These are phyloP conservation scores for Cadophora malorum DNA, from an alignment of 2,329 filamentous ascomycete species.

Conservation along the genomic window DNA sequence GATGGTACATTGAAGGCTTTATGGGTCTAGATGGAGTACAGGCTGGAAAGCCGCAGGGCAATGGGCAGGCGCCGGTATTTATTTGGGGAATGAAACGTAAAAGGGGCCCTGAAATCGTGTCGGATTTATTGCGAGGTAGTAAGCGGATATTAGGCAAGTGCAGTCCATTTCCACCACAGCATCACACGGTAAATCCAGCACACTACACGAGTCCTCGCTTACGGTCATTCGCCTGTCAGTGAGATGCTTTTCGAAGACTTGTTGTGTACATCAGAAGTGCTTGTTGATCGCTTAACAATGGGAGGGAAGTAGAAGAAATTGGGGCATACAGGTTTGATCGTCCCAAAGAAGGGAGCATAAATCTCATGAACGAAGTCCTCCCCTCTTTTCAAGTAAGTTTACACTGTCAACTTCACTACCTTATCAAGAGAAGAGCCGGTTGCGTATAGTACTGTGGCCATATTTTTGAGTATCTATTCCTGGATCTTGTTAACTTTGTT, in stretches of 20 bases:
- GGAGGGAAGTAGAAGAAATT: not conserved
- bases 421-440: not conserved
- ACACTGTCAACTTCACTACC: conserved; percentile 12
- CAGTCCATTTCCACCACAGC: conserved; percentile 29
- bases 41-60: not conserved
- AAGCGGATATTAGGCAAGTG: not conserved
- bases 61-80: not conserved
- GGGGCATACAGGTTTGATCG: not conserved
- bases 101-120: too few relatives aligned
- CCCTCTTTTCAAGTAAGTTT: conserved; percentile 4
- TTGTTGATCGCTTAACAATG: too few relatives aligned
- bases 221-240: not conserved
- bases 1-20: not conserved
- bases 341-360: not conserved
- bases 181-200: conserved; percentile 21
- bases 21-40: not conserved
- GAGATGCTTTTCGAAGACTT: not conserved
- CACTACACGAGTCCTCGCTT: conserved; percentile 27
- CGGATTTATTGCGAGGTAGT: not conserved
- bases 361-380: not conserved
- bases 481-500: not conserved
- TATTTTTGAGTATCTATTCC: not conserved
- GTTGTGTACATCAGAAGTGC: not conserved
- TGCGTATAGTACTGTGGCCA: not conserved
- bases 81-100: not conserved